Evolutionary conservation across 2,329 filamentous ascomycete genomes (phyloP).

Genomic region (Uncinocarpus reesii): DNA sequence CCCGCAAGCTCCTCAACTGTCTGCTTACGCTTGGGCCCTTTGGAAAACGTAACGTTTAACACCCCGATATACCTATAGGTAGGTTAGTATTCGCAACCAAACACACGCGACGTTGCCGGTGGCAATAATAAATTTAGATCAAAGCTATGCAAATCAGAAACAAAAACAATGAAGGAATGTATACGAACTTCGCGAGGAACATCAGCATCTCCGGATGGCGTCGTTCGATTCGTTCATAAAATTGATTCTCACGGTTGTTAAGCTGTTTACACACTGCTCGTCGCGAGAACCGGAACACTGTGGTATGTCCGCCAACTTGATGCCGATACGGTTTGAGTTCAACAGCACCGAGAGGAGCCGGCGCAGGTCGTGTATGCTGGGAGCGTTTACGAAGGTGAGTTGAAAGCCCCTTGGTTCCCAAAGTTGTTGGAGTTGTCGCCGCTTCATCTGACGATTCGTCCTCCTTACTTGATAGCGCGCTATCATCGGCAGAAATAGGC

Average conservation of each 20-base stretch:
- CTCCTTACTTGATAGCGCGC: slow-evolving; percentile 34
- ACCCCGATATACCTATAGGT: slow-evolving; percentile 79
- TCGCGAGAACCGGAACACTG: slow-evolving; percentile 88
- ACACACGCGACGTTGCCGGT: not conserved
- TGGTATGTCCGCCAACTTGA: slow-evolving; percentile 94
- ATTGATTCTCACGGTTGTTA: slow-evolving; percentile 96
- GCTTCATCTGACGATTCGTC: slow-evolving; percentile 48
- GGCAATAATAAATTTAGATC: not conserved
- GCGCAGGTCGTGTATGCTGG: slow-evolving; percentile 20
- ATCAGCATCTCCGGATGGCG: slow-evolving; percentile 80
- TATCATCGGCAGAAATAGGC: slow-evolving; percentile 35
- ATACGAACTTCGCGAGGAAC: slow-evolving; percentile 71
- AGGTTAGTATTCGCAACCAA: slow-evolving; percentile 14
- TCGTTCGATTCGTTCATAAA: slow-evolving; percentile 91
- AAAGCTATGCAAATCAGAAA: not conserved
- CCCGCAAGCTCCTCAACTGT: slow-evolving; percentile 24
- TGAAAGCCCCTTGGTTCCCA: slow-evolving; percentile 25
- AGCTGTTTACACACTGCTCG: slow-evolving; percentile 95
- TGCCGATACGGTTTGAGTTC: slow-evolving; percentile 95
- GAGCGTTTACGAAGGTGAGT: slow-evolving; percentile 23
- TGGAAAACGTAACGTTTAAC: slow-evolving; percentile 89
- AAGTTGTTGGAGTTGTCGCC: slow-evolving; percentile 39
- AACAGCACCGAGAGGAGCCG: slow-evolving; percentile 68
- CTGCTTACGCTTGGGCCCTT: slow-evolving; percentile 56
- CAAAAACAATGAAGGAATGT: slow-evolving; percentile 19